Percentiles rank a stretch among this genome's conserved stretches.
Conservation (phyloP, 163 green algal species). For the Prototheca wickerhamii region DNA sequence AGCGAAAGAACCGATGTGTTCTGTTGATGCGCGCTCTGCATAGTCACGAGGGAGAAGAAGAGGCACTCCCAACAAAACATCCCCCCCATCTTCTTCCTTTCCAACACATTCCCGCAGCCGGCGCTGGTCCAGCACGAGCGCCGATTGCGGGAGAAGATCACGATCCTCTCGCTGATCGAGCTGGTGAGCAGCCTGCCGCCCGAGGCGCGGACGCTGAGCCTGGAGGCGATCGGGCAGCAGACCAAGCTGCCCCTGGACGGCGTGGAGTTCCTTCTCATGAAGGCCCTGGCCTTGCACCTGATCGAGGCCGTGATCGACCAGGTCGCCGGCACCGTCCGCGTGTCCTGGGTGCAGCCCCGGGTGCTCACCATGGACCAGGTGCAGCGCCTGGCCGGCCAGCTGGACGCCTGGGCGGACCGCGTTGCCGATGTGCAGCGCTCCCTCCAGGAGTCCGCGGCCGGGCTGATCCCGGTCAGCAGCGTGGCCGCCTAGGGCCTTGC, state of each 20-base stretch:
- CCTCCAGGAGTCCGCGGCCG: conserved; percentile 61
- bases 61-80: no score
- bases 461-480: conserved; percentile 17
- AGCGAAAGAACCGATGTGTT: no score
- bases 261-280: conserved; percentile 98
- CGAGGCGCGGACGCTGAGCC: conserved; percentile 70
- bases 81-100: background rate
- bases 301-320: conserved; percentile 93
- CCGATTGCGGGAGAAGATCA: conserved; percentile 90
- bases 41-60: no score
- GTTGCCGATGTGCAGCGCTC: conserved; percentile 37
- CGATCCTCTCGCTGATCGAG: conserved; percentile 78
- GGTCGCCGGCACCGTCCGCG: conserved; percentile 59
- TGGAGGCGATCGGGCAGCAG: conserved; percentile 64
- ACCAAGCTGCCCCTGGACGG: conserved; percentile 88
- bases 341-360: conserved; percentile 75
- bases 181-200: conserved; percentile 70
- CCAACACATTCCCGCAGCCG: conserved; percentile 28
- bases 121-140: conserved; percentile 84
- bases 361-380: conserved; percentile 63
- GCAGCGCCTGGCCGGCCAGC: conserved; percentile 45
- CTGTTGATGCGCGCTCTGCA: no score
- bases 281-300: conserved; percentile 82
- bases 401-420: conserved; percentile 71
- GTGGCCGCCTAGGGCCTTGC: no score